phyloP scores from a whole-genome alignment of 2,329 filamentous ascomycete genomes.

The Aspergillus carbonarius region DNA sequence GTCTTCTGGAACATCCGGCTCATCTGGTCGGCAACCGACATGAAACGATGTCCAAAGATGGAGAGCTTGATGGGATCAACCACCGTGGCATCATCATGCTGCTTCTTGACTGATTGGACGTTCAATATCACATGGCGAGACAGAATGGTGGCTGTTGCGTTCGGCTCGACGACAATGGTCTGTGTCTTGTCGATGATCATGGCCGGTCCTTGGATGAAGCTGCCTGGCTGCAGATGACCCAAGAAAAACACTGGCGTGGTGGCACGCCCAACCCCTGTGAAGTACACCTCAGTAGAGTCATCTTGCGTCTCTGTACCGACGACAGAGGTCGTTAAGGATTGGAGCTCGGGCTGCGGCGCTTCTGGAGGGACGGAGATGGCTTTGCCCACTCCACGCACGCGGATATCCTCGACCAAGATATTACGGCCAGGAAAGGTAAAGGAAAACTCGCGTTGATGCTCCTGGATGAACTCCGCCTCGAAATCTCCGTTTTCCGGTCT shows the following conservation, averaged over 20 bases:
- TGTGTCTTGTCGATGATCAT: slow-evolving; percentile 73
- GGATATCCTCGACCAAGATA: slow-evolving; percentile 77
- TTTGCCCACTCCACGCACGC: slow-evolving; percentile 59
- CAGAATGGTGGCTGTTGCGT: slow-evolving; percentile 72
- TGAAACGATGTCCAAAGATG: slow-evolving; percentile 58
- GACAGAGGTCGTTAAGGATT: slow-evolving; percentile 55
- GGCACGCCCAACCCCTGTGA: slow-evolving; percentile 32
- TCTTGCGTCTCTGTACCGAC: slow-evolving; percentile 63
- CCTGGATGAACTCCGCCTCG: slow-evolving; percentile 6
- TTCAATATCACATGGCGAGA: slow-evolving; percentile 44
- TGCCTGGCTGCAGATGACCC: slow-evolving; percentile 34
- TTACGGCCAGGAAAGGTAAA: background rate
- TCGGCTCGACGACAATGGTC: slow-evolving; percentile 85
- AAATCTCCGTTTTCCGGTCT: slow-evolving; percentile 77
- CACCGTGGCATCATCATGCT: slow-evolving; percentile 29
- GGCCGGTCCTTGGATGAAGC: slow-evolving; percentile 63
- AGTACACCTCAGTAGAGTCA: slow-evolving; percentile 40
- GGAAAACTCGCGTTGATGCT: slow-evolving; percentile 56
- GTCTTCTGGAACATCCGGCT: slow-evolving; percentile 58
- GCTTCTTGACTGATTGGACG: slow-evolving; percentile 40
- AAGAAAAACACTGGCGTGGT: slow-evolving; percentile 41
- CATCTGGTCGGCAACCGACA: slow-evolving; percentile 62
- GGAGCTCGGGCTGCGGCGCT: background rate
- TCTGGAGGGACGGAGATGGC: background rate
- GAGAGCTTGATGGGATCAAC: slow-evolving; percentile 55